Percentiles rank a stretch among this genome's conserved stretches.
These are phyloP conservation scores for Lichenothelia convexa DNA, from an alignment of 495 filamentous ascomycete genomes.

Conservation along the genomic window DNA sequence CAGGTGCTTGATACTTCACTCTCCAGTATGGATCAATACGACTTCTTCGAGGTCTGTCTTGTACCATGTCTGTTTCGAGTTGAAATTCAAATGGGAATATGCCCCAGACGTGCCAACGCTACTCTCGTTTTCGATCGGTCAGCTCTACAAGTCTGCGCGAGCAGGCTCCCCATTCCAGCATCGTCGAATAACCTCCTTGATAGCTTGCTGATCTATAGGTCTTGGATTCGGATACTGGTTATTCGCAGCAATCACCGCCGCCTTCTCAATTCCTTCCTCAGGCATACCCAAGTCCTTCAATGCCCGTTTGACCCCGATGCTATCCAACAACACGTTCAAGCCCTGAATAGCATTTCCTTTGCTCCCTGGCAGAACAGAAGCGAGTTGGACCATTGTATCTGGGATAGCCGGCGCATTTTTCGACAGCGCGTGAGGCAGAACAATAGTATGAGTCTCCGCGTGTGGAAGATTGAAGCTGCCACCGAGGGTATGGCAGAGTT, in stretches of 20 bases:
- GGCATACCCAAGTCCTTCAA: constrained; percentile 44
- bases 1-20: too few species aligned
- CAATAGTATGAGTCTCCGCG: constrained; percentile 50
- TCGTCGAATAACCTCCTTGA: constrained; percentile 44
- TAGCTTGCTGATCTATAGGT: constrained; percentile 33
- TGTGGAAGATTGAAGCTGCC: constrained; percentile 54
- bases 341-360: constrained; percentile 41
- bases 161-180: constrained; percentile 56
- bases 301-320: constrained; percentile 37
- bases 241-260: constrained; percentile 41
- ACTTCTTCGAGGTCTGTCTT: too few species aligned
- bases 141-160: too few species aligned
- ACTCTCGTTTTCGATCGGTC: too few species aligned
- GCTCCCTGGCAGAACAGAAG: constrained; percentile 37
- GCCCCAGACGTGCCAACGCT: too few species aligned
- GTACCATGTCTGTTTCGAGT: too few species aligned
- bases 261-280: constrained; percentile 47
- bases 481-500: constrained; percentile 50
- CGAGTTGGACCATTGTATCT: constrained; percentile 37
- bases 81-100: too few species aligned
- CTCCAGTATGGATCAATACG: too few species aligned
- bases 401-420: constrained; percentile 48
- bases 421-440: constrained; percentile 46
- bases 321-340: constrained; percentile 38
- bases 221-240: constrained; percentile 52